Evolutionary conservation across 805 yeast genomes (phyloP).

Genomic region (Metschnikowia lachancei): DNA sequence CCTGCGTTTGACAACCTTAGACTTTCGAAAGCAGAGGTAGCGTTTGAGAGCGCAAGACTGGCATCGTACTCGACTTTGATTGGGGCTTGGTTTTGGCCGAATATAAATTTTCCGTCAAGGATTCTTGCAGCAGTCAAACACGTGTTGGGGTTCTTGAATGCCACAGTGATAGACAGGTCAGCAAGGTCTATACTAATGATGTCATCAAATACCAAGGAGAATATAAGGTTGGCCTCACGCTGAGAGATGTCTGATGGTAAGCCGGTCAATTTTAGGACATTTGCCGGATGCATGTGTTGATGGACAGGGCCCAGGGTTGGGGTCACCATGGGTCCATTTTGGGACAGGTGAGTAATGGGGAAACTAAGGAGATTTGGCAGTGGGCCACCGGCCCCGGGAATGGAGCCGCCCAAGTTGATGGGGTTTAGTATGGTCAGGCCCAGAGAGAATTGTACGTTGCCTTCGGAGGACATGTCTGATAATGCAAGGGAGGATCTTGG

Average conservation of each 20-base stretch:
- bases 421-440: conserved; percentile 14
- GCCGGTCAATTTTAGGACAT: conserved; percentile 40
- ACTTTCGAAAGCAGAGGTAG: conserved; percentile 26
- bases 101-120: conserved; percentile 40
- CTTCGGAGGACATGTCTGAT: conserved; percentile 15
- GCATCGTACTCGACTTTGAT: conserved; percentile 37
- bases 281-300: conserved; percentile 4
- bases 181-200: conserved; percentile 46
- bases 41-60: conserved; percentile 15
- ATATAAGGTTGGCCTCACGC: conserved; percentile 66
- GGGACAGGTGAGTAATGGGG: conserved; percentile 6
- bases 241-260: conserved; percentile 60
- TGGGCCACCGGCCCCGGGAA: conserved; percentile 5
- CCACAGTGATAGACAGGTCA: conserved; percentile 29
- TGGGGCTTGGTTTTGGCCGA: conserved; percentile 37
- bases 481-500: background rate
- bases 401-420: conserved; percentile 6
- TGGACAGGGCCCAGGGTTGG: conserved; percentile 1
- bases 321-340: conserved; percentile 4
- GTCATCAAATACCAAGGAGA: conserved; percentile 66
- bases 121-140: conserved; percentile 41
- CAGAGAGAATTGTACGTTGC: conserved; percentile 14
- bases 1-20: conserved; percentile 28
- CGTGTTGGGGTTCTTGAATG: conserved; percentile 37
- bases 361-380: conserved; percentile 4